These are phyloP conservation scores for Adansonia gregorii DNA, from an alignment of 441 rosid genomes.

Conservation along the genomic window DNA sequence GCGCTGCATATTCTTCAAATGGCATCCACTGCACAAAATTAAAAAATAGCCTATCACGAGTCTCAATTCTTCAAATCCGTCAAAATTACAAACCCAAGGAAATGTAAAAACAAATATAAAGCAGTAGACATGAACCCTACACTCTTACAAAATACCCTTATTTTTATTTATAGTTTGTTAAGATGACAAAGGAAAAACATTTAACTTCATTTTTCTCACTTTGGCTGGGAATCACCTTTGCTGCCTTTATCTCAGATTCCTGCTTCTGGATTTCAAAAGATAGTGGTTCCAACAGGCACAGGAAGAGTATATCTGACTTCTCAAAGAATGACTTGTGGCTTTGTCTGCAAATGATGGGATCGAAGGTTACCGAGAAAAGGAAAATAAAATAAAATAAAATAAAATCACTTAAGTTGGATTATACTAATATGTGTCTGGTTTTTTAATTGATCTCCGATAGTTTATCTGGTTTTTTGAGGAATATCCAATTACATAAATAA, in stretches of 20 bases:
- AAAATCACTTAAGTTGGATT: no score
- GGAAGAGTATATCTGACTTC: slow-evolving; percentile 13
- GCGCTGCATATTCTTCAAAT: slow-evolving; percentile 63
- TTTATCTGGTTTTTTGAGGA: neutral
- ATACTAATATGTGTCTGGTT: neutral
- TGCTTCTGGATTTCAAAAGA: slow-evolving; percentile 68
- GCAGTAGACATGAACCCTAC: neutral
- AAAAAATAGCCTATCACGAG: no score
- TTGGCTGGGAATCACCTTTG: slow-evolving; percentile 52
- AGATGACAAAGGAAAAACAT: neutral
- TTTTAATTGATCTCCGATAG: no score
- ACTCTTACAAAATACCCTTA: neutral
- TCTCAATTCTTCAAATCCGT: no score
- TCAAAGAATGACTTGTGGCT: slow-evolving; percentile 44
- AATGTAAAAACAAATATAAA: neutral
- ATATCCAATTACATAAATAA: neutral
- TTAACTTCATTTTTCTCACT: neutral
- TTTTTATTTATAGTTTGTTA: no score
- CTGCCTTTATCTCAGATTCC: slow-evolving; percentile 77
- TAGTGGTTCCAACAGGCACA: slow-evolving; percentile 42
- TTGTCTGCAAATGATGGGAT: slow-evolving; percentile 50
- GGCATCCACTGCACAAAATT: slow-evolving; percentile 72
- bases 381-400: neutral
- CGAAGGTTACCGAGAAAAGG: neutral
- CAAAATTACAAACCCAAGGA: no score